A percentile compares a stretch with the other conserved stretches of the same genome.
These are phyloP conservation scores for Xylariales sp. DNA, from an alignment of 2,329 filamentous ascomycete species.

Conservation along the genomic window DNA sequence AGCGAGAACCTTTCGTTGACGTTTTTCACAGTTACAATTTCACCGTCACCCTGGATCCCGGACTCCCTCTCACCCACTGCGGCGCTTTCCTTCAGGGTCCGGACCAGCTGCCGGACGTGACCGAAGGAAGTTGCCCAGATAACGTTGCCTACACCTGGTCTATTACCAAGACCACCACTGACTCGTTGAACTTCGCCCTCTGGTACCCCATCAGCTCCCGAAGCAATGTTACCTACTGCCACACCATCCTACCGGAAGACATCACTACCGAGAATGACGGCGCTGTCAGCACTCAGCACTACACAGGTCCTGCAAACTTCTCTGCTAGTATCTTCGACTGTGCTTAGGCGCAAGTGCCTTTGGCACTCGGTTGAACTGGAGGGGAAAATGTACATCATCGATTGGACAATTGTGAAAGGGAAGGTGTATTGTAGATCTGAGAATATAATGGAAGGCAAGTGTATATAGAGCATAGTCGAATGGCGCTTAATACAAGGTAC, in stretches of 20 bases:
- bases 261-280: slow-evolving; percentile 10
- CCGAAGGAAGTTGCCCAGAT: slow-evolving; percentile 9
- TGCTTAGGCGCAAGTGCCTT: too few species aligned
- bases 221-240: slow-evolving; percentile 14
- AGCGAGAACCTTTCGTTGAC: neutral
- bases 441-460: too few species aligned
- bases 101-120: slow-evolving; percentile 6
- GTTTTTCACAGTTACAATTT: slow-evolving; percentile 8
- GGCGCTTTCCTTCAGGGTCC: slow-evolving; percentile 8
- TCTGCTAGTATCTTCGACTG: slow-evolving; percentile 10
- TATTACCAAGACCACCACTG: slow-evolving; percentile 7
- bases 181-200: slow-evolving; percentile 12
- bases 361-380: too few species aligned
- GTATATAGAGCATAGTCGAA: too few species aligned
- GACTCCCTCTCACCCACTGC: slow-evolving; percentile 4
- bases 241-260: slow-evolving; percentile 10
- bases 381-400: too few species aligned
- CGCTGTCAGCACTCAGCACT: slow-evolving; percentile 10
- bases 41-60: slow-evolving; percentile 7
- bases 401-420: too few species aligned
- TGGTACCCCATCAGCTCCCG: slow-evolving; percentile 13
- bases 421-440: too few species aligned
- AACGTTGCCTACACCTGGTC: slow-evolving; percentile 12
- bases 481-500: too few species aligned
- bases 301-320: slow-evolving; percentile 11